phyloP scores from a whole-genome alignment of 73 alveolate genomes.

The Diophrys appendiculata region DNA sequence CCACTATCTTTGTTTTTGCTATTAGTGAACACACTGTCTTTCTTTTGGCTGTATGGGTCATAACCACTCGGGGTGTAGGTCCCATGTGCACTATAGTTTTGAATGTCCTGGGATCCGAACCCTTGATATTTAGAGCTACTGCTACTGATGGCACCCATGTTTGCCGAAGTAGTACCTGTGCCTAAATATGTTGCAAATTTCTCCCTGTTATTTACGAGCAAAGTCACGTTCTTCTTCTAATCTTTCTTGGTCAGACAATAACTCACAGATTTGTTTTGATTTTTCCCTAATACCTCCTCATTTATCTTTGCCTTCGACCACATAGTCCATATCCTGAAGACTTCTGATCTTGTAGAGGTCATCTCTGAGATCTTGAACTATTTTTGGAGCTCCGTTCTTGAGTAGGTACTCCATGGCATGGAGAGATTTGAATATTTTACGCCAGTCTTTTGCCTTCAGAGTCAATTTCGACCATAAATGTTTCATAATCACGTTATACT shows the following conservation, averaged over 20 bases:
- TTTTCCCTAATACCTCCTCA: slow-evolving; percentile 39
- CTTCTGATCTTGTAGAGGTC: slow-evolving; percentile 52
- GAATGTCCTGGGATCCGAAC: slow-evolving; percentile 31
- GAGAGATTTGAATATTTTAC: slow-evolving; percentile 62
- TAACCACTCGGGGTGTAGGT: slow-evolving; percentile 10
- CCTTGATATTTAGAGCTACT: slow-evolving; percentile 27
- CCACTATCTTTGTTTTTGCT: not conserved
- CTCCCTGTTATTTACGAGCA: slow-evolving; percentile 57
- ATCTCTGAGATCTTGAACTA: slow-evolving; percentile 50
- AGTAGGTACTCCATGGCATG: slow-evolving; percentile 56
- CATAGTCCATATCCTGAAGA: slow-evolving; percentile 55
- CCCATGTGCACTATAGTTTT: slow-evolving; percentile 10
- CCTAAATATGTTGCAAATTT: slow-evolving; percentile 28
- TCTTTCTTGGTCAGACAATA: slow-evolving; percentile 44
- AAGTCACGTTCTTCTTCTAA: slow-evolving; percentile 63
- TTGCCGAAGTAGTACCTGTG: slow-evolving; percentile 36
- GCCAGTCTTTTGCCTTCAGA: slow-evolving; percentile 71
- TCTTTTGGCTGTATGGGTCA: slow-evolving; percentile 9
- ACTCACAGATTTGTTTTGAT: slow-evolving; percentile 40
- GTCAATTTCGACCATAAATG: slow-evolving; percentile 54
- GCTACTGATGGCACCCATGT: slow-evolving; percentile 24
- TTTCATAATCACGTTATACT: slow-evolving; percentile 60
- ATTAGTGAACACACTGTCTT: not conserved
- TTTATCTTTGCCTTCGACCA: slow-evolving; percentile 44
- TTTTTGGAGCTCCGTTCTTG: slow-evolving; percentile 65